These are phyloP conservation scores for Tulasnella sp. DNA, from an alignment of 768 basidiomycete genomes.

Conservation along the genomic window DNA sequence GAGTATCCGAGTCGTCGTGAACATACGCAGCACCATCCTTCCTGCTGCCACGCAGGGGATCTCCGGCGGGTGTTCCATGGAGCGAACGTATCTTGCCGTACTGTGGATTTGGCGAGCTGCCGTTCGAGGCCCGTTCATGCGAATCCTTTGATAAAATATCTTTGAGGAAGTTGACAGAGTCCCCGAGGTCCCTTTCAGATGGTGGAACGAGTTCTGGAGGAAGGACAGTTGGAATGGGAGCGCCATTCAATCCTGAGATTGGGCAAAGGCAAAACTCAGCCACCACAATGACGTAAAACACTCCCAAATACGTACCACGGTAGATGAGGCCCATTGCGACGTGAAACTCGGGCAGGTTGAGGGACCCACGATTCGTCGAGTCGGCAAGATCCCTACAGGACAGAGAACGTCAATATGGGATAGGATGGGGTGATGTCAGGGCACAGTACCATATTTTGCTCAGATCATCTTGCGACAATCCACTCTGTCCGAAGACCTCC, in stretches of 20 bases:
- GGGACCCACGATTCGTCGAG: conserved; percentile 87
- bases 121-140: conserved; percentile 56
- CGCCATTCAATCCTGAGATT: conserved; percentile 78
- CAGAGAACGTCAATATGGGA: conserved; percentile 19
- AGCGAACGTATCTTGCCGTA: conserved; percentile 70
- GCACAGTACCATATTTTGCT: conserved; percentile 83
- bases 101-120: conserved; percentile 54
- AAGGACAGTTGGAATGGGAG: conserved; percentile 78
- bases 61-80: conserved; percentile 44
- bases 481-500: conserved; percentile 93
- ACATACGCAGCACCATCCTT: conserved; percentile 93
- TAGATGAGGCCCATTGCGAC: conserved; percentile 98
- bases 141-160: conserved; percentile 83
- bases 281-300: background rate
- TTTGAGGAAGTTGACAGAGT: conserved; percentile 84
- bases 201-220: conserved; percentile 89
- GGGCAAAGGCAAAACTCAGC: background rate
- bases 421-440: conserved; percentile 35
- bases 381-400: conserved; percentile 80
- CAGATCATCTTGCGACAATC: conserved; percentile 80
- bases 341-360: conserved; percentile 94
- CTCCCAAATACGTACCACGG: conserved; percentile 60
- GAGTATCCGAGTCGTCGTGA: conserved; percentile 60
- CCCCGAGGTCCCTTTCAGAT: conserved; percentile 82
- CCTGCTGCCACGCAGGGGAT: conserved; percentile 50